A percentile compares a stretch with the other conserved stretches of the same genome.
phyloP scores from a whole-genome alignment of 2,329 filamentous ascomycete genomes.

The Torrubiella hemipterigena region DNA sequence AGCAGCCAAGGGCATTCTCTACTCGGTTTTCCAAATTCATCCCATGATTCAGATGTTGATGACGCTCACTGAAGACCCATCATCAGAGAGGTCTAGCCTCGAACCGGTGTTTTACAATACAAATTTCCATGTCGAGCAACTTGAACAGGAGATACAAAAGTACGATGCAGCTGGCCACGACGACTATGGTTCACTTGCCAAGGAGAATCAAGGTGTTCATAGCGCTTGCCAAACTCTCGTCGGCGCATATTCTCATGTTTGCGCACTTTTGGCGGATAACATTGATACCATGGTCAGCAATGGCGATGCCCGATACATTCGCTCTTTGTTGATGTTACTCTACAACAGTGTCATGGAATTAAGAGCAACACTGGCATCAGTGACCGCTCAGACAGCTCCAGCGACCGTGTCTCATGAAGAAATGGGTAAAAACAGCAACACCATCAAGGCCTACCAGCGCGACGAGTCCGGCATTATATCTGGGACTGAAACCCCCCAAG shows the following conservation, averaged over 20 bases:
- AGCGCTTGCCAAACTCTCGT: conserved; percentile 52
- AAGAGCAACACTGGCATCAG: conserved; percentile 36
- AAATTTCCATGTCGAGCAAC: conserved; percentile 51
- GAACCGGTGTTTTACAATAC: conserved; percentile 59
- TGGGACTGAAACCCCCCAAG: too few species aligned
- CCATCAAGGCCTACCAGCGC: conserved; percentile 36
- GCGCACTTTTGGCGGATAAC: conserved; percentile 46
- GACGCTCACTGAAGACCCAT: conserved; percentile 47
- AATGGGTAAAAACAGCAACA: conserved; percentile 25
- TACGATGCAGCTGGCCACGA: conserved; percentile 38
- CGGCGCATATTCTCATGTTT: conserved; percentile 53
- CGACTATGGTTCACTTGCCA: conserved; percentile 39
- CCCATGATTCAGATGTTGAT: conserved; percentile 56
- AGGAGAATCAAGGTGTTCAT: conserved; percentile 53
- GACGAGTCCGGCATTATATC: too few species aligned
- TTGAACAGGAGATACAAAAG: conserved; percentile 53
- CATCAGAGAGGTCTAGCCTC: conserved; percentile 48
- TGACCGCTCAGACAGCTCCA: conserved; percentile 14
- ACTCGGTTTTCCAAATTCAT: conserved; percentile 56
- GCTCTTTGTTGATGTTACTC: conserved; percentile 48
- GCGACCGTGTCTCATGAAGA: conserved; percentile 8
- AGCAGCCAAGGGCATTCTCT: conserved; percentile 53
- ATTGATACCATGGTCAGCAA: conserved; percentile 54
- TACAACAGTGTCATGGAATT: conserved; percentile 60
- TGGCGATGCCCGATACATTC: conserved; percentile 54